Evolutionary conservation across 2,329 filamentous ascomycete genomes (phyloP).

Genomic region (Sporothrix sp.): DNA sequence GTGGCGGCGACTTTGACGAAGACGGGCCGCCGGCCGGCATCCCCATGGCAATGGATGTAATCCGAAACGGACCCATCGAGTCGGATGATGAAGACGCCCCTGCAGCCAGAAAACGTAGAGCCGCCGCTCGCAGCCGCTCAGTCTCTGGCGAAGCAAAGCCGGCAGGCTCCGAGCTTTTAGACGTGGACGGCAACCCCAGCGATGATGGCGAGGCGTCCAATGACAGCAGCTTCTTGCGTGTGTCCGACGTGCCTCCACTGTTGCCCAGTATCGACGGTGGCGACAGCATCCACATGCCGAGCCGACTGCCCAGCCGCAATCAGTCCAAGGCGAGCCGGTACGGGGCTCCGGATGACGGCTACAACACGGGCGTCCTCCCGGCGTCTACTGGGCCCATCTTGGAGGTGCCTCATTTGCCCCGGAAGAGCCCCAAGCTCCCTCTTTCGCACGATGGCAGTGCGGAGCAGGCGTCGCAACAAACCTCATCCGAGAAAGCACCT

Average conservation of each 20-base stretch:
- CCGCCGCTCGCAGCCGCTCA: slow-evolving; percentile 18
- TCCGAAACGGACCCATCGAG: slow-evolving; percentile 52
- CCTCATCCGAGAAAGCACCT: not conserved
- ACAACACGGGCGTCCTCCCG: slow-evolving; percentile 22
- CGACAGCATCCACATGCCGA: slow-evolving; percentile 53
- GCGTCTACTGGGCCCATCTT: slow-evolving; percentile 25
- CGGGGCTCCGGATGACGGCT: slow-evolving; percentile 27
- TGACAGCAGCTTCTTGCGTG: slow-evolving; percentile 8
- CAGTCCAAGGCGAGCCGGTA: slow-evolving; percentile 45
- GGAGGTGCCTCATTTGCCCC: slow-evolving; percentile 39
- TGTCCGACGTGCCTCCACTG: slow-evolving; percentile 43
- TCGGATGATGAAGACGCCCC: slow-evolving; percentile 46
- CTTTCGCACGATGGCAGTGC: not conserved
- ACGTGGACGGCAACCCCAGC: slow-evolving; percentile 36
- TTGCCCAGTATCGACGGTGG: slow-evolving; percentile 52
- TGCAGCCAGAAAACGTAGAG: slow-evolving; percentile 27
- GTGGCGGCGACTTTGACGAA: slow-evolving; percentile 47
- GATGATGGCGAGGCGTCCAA: slow-evolving; percentile 29
- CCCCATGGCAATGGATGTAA: slow-evolving; percentile 52
- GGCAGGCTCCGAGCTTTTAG: slow-evolving; percentile 32
- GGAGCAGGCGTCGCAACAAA: not conserved
- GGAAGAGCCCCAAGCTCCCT: slow-evolving; percentile 59
- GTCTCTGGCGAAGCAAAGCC: slow-evolving; percentile 15
- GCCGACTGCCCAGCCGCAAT: slow-evolving; percentile 34
- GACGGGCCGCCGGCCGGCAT: slow-evolving; percentile 59